Evolutionary conservation across 768 basidiomycete species (phyloP).

Genomic region (Lactarius pseudohatsudake): DNA sequence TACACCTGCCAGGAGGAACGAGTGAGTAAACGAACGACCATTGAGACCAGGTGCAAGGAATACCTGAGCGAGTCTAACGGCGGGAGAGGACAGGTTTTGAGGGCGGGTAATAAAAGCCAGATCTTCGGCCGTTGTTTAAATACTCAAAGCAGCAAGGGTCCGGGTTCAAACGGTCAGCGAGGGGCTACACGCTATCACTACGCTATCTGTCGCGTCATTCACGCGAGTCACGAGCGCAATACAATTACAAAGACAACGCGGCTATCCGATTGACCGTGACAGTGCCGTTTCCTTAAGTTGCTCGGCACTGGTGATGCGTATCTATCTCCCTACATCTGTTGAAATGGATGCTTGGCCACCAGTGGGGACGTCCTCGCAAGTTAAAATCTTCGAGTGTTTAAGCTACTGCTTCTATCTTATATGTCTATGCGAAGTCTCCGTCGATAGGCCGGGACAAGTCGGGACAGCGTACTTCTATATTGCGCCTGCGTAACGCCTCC

Average conservation of each 20-base stretch:
- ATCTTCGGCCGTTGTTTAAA: slow-evolving; percentile 3
- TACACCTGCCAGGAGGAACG: slow-evolving; percentile 40
- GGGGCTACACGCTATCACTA: neutral
- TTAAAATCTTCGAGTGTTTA: neutral
- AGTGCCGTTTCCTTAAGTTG: neutral
- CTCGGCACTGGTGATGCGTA: no score
- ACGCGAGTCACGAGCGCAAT: neutral
- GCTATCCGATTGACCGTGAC: neutral
- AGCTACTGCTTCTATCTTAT: neutral
- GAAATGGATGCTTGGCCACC: neutral
- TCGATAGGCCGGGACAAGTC: neutral
- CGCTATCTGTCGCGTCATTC: slow-evolving; percentile 1
- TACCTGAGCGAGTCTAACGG: slow-evolving; percentile 23
- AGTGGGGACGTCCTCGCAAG: neutral
- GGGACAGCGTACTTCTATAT: neutral
- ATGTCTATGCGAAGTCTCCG: no score
- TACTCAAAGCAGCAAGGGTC: neutral
- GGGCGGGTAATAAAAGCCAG: slow-evolving; percentile 18
- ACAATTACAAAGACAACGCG: neutral
- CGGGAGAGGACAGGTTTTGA: slow-evolving; percentile 14
- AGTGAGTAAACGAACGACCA: neutral
- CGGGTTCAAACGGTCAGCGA: neutral
- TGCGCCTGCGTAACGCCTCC: no score
- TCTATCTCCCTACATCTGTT: neutral
- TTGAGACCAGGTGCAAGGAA: neutral